A percentile compares a stretch with the other conserved stretches of the same genome.
Conservation (phyloP, 306 rosid genomes). For the Quillaja saponaria region DNA sequence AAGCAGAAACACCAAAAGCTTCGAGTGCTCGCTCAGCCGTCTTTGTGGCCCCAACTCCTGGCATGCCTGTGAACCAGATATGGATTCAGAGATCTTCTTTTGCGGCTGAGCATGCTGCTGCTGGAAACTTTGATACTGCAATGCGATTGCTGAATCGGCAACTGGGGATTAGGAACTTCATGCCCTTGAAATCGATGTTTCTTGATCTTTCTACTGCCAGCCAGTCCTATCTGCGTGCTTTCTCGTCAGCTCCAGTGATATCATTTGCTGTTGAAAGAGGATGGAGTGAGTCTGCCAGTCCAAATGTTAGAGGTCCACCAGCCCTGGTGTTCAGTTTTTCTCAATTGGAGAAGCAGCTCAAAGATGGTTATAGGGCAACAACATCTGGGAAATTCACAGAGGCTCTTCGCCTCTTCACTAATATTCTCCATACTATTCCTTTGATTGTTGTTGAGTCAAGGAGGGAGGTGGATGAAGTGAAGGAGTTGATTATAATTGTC, state of each 20-base stretch:
- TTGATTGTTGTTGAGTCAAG: conserved; percentile 82
- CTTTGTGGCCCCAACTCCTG: conserved; percentile 85
- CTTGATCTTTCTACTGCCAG: conserved; percentile 80
- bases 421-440: conserved; percentile 81
- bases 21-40: conserved; percentile 54
- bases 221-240: conserved; percentile 72
- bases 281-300: conserved; percentile 74
- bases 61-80: conserved; percentile 88
- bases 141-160: conserved; percentile 86
- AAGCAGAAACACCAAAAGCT: conserved; percentile 74
- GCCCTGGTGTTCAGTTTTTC: conserved; percentile 71
- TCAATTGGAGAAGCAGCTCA: conserved; percentile 82
- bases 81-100: conserved; percentile 89
- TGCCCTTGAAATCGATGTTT: conserved; percentile 69
- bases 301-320: conserved; percentile 80
- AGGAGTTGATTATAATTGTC: conserved; percentile 76
- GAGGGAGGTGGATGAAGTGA: conserved; percentile 93
- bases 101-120: conserved; percentile 97
- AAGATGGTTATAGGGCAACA: conserved; percentile 83
- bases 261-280: conserved; percentile 86
- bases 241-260: conserved; percentile 74
- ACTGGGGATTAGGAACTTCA: conserved; percentile 85
- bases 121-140: conserved; percentile 90
- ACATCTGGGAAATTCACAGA: conserved; percentile 78
- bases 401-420: conserved; percentile 58